Evolutionary conservation across 2,329 filamentous ascomycete genomes (phyloP).

Genomic region (Colletotrichum karsti): DNA sequence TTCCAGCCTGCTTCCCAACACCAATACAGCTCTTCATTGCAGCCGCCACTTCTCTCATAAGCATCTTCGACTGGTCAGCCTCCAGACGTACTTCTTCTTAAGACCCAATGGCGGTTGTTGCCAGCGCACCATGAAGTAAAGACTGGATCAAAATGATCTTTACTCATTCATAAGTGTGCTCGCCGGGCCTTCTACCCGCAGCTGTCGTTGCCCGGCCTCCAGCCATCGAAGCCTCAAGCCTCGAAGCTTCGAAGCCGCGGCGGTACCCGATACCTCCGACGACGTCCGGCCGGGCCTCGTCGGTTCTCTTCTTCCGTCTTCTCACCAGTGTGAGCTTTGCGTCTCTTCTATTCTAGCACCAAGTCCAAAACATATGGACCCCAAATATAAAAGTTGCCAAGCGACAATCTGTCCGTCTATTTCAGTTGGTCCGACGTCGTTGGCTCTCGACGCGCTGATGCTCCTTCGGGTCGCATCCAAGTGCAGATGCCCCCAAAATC

Average conservation of each 20-base stretch:
- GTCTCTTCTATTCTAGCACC: background rate
- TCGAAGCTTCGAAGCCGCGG: background rate
- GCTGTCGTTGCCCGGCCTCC: background rate
- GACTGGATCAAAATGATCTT: background rate
- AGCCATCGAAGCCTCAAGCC: too few relatives aligned
- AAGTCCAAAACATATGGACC: background rate
- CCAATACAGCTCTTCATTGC: background rate
- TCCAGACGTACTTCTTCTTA: background rate
- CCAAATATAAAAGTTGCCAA: background rate
- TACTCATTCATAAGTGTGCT: background rate
- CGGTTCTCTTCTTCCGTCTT: background rate
- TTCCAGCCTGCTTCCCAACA: background rate
- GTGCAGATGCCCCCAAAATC: slow-evolving; percentile 2
- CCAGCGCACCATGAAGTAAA: background rate
- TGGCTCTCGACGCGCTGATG: background rate
- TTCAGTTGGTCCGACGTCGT: background rate
- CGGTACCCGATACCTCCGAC: background rate
- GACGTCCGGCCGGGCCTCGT: background rate
- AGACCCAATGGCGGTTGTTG: background rate
- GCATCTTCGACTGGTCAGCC: background rate
- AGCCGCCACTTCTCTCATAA: background rate
- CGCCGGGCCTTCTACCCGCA: background rate
- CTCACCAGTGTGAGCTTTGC: background rate
- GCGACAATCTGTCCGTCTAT: background rate
- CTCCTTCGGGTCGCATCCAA: background rate